Evolutionary conservation across 257 asterid genomes (phyloP), one percentile per base, ranked within the genome.

Genomic region (Phtheirospermum japonicum): DNA sequence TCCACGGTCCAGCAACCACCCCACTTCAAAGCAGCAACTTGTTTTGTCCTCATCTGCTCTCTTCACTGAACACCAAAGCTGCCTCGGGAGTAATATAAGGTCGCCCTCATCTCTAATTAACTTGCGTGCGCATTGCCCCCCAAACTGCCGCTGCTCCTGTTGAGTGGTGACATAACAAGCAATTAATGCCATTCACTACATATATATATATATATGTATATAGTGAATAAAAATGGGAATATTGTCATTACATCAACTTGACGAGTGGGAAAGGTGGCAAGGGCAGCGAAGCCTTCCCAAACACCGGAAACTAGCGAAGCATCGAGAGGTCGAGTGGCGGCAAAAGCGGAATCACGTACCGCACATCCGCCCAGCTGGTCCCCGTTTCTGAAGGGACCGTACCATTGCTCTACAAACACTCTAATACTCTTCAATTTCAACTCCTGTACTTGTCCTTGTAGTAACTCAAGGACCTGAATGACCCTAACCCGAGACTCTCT

Each of bases 291-390:
- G 49, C 85, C 85, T 68, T 80, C 77, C 97, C 98, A 91, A 65
- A 61, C 75, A 10, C 93, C 90, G 17, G 54, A 28, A 59, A 92
- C 71, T 60, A 61, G 74, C 0, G 84, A 76, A 36, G 73, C 80
- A 37, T 77, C 20, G 42, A 88, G 80, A 33, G 89, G 76, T 11
- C 50, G 73, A 10, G 98, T 85, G 61, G 93, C 69, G 14, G 98
- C 98, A 61, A 91, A 91, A n/a, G 97, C 97, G 10, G 96, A 81
- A 71, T 91, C 95, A 0, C 94, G 81, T 26, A 91, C 75, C 23
- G 95, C 73, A 65, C 98, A 91, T 31, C 97, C 98, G 13, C 98
- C 98, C 19, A 91, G 75, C 80, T 91, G 98, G 39, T 91, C 98
- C n/a, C 98, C 97, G 1, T 92, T 85, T 57, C 95, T 78, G 56